These are phyloP conservation scores for Fusarium pseudograminearum DNA, from an alignment of 2,329 filamentous ascomycete species.

Conservation along the genomic window DNA sequence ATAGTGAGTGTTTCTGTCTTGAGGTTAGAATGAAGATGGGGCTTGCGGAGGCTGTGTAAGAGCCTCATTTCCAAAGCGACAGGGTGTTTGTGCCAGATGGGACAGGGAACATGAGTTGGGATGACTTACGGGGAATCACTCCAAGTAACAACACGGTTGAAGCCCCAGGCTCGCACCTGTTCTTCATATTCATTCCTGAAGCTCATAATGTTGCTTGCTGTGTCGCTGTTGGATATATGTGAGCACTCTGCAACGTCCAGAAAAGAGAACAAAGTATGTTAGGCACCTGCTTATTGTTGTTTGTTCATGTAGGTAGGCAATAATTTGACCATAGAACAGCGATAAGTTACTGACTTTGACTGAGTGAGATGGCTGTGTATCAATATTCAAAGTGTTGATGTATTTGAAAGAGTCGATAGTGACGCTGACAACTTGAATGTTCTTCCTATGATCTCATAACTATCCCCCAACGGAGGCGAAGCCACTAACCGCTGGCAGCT, in stretches of 20 bases:
- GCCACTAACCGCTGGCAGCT: not conserved
- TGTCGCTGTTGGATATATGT: not conserved
- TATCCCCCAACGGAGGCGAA: not conserved
- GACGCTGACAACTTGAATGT: slow-evolving; percentile 22
- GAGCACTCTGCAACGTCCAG: not conserved
- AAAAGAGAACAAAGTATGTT: not conserved
- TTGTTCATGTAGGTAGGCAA: not conserved
- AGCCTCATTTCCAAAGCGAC: slow-evolving; percentile 1
- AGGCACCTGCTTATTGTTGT: not conserved
- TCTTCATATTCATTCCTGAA: slow-evolving; percentile 58
- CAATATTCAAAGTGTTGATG: not conserved
- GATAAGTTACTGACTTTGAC: not conserved
- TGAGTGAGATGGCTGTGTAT: slow-evolving; percentile 2
- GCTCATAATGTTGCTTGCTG: slow-evolving; percentile 43
- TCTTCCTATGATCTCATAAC: not conserved
- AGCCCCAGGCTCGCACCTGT: slow-evolving; percentile 77
- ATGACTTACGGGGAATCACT: slow-evolving; percentile 73
- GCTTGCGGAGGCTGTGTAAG: slow-evolving; percentile 9
- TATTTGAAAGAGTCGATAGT: slow-evolving; percentile 5
- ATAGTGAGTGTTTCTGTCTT: slow-evolving; percentile 73
- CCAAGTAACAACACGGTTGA: slow-evolving; percentile 77
- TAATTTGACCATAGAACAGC: not conserved
- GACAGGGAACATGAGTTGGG: not conserved
- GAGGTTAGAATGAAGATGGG: slow-evolving; percentile 17
- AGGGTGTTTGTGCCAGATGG: not conserved